Conservation (phyloP, 345 rosid genomes). For the Viola odorata region DNA sequence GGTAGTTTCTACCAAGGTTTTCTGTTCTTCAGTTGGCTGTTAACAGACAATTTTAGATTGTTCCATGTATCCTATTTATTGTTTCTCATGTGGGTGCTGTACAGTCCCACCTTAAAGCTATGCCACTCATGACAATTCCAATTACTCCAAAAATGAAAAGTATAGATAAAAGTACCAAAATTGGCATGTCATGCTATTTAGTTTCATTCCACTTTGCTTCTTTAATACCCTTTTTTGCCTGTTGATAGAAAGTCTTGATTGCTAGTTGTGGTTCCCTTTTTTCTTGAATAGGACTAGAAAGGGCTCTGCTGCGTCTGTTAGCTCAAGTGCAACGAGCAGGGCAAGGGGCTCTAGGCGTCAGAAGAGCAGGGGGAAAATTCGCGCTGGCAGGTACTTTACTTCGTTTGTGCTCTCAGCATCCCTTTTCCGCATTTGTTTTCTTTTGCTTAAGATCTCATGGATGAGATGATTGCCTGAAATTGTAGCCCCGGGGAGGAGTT, state of each 20-base stretch:
- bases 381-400: constrained; percentile 72
- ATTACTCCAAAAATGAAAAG: too few relatives aligned
- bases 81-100: background rate
- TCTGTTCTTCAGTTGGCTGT: background rate
- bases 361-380: constrained; percentile 78
- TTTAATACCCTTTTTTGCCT: too few relatives aligned
- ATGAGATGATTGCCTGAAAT: constrained; percentile 16
- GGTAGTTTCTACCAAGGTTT: background rate
- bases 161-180: too few relatives aligned
- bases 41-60: background rate
- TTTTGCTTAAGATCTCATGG: constrained; percentile 6
- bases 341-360: constrained; percentile 70
- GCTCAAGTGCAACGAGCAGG: constrained; percentile 55
- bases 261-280: constrained; percentile 8
- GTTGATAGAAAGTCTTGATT: background rate
- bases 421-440: background rate
- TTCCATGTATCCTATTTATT: background rate
- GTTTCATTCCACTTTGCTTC: background rate
- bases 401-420: background rate
- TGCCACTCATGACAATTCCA: too few relatives aligned
- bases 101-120: background rate
- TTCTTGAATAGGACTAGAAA: constrained; percentile 55
- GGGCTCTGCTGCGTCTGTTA: constrained; percentile 64
- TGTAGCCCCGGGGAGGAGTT: constrained; percentile 90
- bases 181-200: background rate